Base-by-base conservation (phyloP, 768 basidiomycete genomes). In the Rhodocollybia butyracea region DNA sequence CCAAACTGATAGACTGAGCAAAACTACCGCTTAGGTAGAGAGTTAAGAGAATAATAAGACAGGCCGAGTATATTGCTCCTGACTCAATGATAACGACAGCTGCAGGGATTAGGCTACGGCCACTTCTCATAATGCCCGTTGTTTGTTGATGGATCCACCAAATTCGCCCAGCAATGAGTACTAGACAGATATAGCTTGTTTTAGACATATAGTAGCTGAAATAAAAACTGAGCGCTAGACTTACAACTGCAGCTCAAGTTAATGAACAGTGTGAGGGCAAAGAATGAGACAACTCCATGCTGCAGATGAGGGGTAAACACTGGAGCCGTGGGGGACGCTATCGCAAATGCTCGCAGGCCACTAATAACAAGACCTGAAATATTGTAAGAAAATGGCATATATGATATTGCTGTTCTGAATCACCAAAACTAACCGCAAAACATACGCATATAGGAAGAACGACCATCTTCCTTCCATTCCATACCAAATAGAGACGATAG, bases 391-490 rank as follows among this genome's bases (percentile, higher is more conserved):
- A n/a, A n/a, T n/a, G n/a, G n/a, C n/a, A n/a, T n/a, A n/a, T n/a
- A n/a, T n/a, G 21, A 43, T 22, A 45, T 42, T 15, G 42, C 12
- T 19, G 17, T 30, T 8, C 24, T 5, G 39, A 27, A 30, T 36
- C 41, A 46, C 51, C 57, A 22, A 58, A 43, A 47, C 57, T 46
- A 2, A 42, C 52, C n/a, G 54, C 19, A 32, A 58, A 54, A 45
- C 39, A 54, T 22, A 58, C 32, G 13, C 29, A 34, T 21, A 58
- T 39, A 13, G 57, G 57, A 27, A 58, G 22, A n/a, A 54, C 51
- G 29, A 59, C 55, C n/a, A 47, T 46, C 30, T 52, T 56, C 22
- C 57, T 51, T 5, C 59, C 56, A 31, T 57, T 57, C 59, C 59
- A 59, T 17, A 59, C 59, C 5, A 59, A 39, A 39, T 56, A 56